These are phyloP conservation scores for Phaeomoniella chlamydospora DNA, from an alignment of 2,329 filamentous ascomycete genomes.

Conservation along the genomic window DNA sequence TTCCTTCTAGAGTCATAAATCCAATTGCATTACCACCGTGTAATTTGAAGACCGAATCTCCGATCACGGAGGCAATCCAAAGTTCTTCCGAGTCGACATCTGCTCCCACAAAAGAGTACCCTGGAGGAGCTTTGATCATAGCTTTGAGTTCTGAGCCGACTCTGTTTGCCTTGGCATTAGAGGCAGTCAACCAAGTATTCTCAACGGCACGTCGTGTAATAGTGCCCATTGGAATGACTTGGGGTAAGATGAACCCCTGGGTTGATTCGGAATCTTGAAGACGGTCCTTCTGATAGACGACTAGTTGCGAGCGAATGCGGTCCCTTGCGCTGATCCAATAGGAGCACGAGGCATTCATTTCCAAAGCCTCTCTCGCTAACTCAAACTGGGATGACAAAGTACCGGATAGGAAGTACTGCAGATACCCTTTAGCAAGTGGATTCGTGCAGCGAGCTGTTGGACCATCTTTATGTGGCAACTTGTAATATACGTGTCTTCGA, in stretches of 20 bases:
- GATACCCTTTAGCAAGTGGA: constrained; percentile 81
- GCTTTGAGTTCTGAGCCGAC: constrained; percentile 95
- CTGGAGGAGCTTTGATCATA: constrained; percentile 83
- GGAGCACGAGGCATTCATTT: constrained; percentile 98
- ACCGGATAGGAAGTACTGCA: constrained; percentile 81
- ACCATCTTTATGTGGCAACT: constrained; percentile 91
- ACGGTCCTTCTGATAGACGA: constrained; percentile 63
- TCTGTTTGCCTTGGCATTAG: constrained; percentile 89
- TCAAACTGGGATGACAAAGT: constrained; percentile 73
- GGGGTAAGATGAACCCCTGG: constrained; percentile 80
- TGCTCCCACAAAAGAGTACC: constrained; percentile 87
- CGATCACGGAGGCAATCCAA: constrained; percentile 93
- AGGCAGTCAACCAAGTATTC: constrained; percentile 95
- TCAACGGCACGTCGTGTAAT: constrained; percentile 89
- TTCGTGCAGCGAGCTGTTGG: constrained; percentile 70
- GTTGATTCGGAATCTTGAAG: constrained; percentile 14
- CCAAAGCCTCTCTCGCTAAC: constrained; percentile 84
- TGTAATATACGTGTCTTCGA: constrained; percentile 58
- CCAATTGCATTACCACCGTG: constrained; percentile 95
- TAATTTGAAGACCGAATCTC: constrained; percentile 85
- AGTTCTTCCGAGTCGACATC: constrained; percentile 96
- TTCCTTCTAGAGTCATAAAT: constrained; percentile 97
- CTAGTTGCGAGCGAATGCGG: constrained; percentile 87
- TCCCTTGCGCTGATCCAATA: constrained; percentile 98
- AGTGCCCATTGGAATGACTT: constrained; percentile 96